Evolutionary conservation across 2,329 filamentous ascomycete genomes (phyloP).

Genomic region (Onygenales sp.): DNA sequence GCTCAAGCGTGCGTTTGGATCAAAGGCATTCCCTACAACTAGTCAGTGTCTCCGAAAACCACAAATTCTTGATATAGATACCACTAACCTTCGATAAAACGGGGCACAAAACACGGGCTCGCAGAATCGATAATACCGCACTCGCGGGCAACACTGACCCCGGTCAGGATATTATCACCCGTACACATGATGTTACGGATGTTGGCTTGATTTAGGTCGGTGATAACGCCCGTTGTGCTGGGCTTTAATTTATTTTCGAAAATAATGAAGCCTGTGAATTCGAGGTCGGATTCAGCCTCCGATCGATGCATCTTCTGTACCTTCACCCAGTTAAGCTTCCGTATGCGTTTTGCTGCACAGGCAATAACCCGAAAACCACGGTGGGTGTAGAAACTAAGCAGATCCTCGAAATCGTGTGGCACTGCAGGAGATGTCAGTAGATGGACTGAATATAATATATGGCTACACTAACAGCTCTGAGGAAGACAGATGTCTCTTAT

Average conservation of each 20-base stretch:
- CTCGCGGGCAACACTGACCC: conserved; percentile 63
- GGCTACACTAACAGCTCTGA: conserved; percentile 57
- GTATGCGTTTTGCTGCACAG: conserved; percentile 80
- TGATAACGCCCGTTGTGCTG: conserved; percentile 68
- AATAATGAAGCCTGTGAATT: conserved; percentile 93
- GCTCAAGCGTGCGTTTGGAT: conserved; percentile 61
- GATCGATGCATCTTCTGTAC: conserved; percentile 85
- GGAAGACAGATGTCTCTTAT: conserved; percentile 87
- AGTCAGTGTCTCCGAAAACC: conserved; percentile 8
- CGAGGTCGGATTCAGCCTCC: conserved; percentile 72
- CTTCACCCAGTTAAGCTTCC: conserved; percentile 85
- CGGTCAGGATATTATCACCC: conserved; percentile 75
- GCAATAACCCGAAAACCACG: conserved; percentile 94
- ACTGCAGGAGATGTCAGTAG: conserved; percentile 40
- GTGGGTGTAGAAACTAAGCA: conserved; percentile 85
- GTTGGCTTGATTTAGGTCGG: conserved; percentile 70
- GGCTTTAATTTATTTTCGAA: conserved; percentile 98
- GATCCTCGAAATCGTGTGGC: conserved; percentile 79
- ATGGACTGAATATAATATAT: background rate
- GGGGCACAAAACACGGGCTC: conserved; percentile 86
- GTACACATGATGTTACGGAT: conserved; percentile 91
- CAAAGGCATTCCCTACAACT: conserved; percentile 54
- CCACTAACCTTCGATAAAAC: conserved; percentile 61
- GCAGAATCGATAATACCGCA: conserved; percentile 78
- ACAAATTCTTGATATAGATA: background rate